phyloP scores from a whole-genome alignment of 257 asterid genomes.

The Capsicum pubescens region DNA sequence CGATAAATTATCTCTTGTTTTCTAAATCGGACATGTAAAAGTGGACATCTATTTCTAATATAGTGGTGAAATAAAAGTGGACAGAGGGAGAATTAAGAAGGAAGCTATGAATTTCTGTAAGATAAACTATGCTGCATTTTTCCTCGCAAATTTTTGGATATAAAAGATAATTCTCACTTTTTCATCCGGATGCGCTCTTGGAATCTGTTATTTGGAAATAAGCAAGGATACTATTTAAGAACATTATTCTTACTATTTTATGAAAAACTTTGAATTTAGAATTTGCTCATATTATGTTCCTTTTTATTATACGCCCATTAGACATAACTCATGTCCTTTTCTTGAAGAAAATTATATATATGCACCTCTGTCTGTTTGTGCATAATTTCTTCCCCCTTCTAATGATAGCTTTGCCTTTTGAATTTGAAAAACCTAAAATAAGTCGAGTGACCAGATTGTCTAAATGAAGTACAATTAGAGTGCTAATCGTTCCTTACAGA shows the following conservation, averaged over 20 bases:
- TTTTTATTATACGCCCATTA: not conserved
- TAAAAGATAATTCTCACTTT: not conserved
- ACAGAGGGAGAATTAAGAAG: not conserved
- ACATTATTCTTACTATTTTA: not conserved
- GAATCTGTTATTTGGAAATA: not conserved
- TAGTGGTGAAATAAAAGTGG: not conserved
- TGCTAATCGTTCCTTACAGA: not conserved
- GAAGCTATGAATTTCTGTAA: not conserved
- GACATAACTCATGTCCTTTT: not conserved
- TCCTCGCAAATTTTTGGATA: not conserved
- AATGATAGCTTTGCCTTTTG: not conserved
- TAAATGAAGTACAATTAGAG: not conserved
- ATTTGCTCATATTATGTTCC: conserved; percentile 12
- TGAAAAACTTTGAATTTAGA: not conserved
- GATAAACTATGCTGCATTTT: conserved; percentile 6
- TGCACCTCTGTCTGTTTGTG: not conserved
- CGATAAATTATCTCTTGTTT: not conserved
- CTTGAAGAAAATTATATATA: conserved; percentile 10
- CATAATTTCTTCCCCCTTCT: not conserved
- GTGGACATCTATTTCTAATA: not conserved
- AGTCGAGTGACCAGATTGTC: not conserved
- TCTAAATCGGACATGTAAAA: not conserved
- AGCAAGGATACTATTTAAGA: not conserved
- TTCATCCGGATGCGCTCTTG: not conserved
- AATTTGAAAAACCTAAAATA: not conserved